These are phyloP conservation scores for Colletotrichum paranaense DNA, from an alignment of 2,329 filamentous ascomycete genomes.

Conservation along the genomic window DNA sequence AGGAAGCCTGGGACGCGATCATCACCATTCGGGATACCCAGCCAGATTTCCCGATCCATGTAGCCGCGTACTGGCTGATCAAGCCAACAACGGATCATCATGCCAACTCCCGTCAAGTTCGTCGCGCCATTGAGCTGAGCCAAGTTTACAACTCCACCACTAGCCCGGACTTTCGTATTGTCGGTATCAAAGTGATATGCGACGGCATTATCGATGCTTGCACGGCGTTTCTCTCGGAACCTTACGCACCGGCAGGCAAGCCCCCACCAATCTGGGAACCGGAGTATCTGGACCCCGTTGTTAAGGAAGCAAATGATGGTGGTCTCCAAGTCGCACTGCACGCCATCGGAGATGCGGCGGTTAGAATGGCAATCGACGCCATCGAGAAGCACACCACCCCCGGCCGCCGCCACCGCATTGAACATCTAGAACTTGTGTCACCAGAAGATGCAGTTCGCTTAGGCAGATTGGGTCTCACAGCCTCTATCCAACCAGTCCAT, in stretches of 20 bases:
- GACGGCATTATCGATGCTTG: conserved; percentile 75
- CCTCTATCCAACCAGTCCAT: conserved; percentile 69
- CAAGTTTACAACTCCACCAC: conserved; percentile 47
- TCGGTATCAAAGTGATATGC: conserved; percentile 73
- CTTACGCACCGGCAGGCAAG: conserved; percentile 62
- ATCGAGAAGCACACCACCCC: conserved; percentile 57
- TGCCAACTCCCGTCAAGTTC: conserved; percentile 49
- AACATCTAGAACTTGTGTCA: conserved; percentile 71
- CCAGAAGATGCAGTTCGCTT: conserved; percentile 66
- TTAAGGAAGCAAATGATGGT: conserved; percentile 62
- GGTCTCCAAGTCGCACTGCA: conserved; percentile 72
- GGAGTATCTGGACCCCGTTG: conserved; percentile 62
- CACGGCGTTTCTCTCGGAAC: conserved; percentile 69
- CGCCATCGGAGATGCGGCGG: conserved; percentile 72
- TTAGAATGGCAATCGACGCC: conserved; percentile 67
- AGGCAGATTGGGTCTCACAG: conserved; percentile 69
- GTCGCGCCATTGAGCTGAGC: conserved; percentile 50
- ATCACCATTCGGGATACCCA: conserved; percentile 33
- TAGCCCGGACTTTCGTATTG: conserved; percentile 58
- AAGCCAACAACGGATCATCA: conserved; percentile 46
- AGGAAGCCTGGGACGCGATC: conserved; percentile 54
- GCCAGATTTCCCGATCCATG: conserved; percentile 45
- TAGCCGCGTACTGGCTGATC: conserved; percentile 59
- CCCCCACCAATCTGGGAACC: conserved; percentile 66
- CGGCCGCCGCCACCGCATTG: conserved; percentile 68